phyloP scores from a whole-genome alignment of 169 alveolate genomes.

The Cyclospora cayetanensis region DNA sequence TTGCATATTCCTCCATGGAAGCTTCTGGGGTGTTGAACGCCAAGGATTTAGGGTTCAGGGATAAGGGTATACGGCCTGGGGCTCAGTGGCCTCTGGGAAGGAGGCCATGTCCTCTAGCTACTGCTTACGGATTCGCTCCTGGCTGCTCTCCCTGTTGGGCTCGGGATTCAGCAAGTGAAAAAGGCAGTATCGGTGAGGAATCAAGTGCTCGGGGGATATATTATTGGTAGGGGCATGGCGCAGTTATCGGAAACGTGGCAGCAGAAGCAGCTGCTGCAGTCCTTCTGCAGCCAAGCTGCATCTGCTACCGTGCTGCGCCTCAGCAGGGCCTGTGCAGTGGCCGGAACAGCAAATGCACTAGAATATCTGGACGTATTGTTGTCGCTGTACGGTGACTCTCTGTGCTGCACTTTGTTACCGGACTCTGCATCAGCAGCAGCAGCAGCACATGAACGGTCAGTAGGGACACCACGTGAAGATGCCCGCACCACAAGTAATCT shows the following conservation, averaged over 20 bases:
- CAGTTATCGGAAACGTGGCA: not conserved
- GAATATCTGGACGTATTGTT: not conserved
- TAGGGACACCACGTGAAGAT: too few species aligned
- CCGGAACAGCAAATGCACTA: not conserved
- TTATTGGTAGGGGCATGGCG: not conserved
- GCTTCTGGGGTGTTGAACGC: not conserved
- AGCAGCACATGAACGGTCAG: not conserved
- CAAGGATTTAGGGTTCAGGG: not conserved
- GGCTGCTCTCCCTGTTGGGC: too few species aligned
- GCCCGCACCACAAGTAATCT: too few species aligned
- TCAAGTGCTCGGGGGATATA: too few species aligned
- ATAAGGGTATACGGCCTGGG: slow-evolving; percentile 6
- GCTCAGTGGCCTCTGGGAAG: too few species aligned
- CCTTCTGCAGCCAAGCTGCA: slow-evolving; percentile 14
- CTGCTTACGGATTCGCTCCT: too few species aligned
- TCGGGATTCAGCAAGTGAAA: too few species aligned
- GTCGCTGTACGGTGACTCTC: not conserved
- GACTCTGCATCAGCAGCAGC: not conserved
- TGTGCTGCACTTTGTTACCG: not conserved
- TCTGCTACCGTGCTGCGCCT: not conserved
- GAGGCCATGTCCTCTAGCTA: too few species aligned
- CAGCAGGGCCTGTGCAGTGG: not conserved
- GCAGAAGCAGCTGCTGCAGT: slow-evolving; percentile 6
- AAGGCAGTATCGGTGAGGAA: too few species aligned
- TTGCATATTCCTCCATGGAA: not conserved